Evolutionary conservation across 352 stramenopile genomes (phyloP).

Genomic region (Aphanomyces stellatus): DNA sequence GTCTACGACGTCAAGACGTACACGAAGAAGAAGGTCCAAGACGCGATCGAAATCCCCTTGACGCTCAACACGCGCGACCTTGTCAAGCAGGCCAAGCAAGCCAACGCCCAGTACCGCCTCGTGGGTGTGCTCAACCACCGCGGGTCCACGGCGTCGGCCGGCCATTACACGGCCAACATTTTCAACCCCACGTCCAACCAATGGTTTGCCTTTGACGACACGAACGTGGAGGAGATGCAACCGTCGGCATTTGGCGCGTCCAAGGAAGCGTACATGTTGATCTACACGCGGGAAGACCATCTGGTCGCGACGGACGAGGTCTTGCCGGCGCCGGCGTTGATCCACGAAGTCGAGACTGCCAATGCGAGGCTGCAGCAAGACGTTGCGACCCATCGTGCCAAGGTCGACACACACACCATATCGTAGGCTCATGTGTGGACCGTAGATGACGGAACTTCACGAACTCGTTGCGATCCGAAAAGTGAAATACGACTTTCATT

Average conservation of each 20-base stretch:
- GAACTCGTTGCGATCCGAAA: constrained; percentile 25
- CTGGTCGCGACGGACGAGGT: constrained; percentile 25
- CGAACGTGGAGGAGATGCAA: constrained; percentile 41
- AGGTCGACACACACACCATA: constrained; percentile 56
- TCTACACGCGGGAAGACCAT: constrained; percentile 52
- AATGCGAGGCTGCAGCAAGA: constrained; percentile 38
- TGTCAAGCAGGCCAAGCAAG: constrained; percentile 35
- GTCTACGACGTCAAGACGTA: constrained; percentile 69
- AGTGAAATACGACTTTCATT: constrained; percentile 24
- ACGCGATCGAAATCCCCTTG: constrained; percentile 74
- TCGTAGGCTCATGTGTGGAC: constrained; percentile 29
- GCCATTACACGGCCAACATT: constrained; percentile 80
- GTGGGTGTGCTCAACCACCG: constrained; percentile 75
- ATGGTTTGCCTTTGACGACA: constrained; percentile 84
- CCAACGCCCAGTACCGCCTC: constrained; percentile 50
- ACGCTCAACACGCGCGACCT: constrained; percentile 73
- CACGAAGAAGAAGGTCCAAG: constrained; percentile 80
- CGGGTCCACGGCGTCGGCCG: constrained; percentile 69
- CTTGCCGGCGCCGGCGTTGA: constrained; percentile 40
- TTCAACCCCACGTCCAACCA: constrained; percentile 38
- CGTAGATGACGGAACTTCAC: constrained; percentile 30
- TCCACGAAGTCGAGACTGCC: constrained; percentile 30
- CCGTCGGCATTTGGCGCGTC: constrained; percentile 51
- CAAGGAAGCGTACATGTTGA: constrained; percentile 80
- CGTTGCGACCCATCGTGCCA: constrained; percentile 39